Base-by-base conservation (phyloP, 2,329 filamentous ascomycete genomes). In the Sporothrix pseudoabietina region DNA sequence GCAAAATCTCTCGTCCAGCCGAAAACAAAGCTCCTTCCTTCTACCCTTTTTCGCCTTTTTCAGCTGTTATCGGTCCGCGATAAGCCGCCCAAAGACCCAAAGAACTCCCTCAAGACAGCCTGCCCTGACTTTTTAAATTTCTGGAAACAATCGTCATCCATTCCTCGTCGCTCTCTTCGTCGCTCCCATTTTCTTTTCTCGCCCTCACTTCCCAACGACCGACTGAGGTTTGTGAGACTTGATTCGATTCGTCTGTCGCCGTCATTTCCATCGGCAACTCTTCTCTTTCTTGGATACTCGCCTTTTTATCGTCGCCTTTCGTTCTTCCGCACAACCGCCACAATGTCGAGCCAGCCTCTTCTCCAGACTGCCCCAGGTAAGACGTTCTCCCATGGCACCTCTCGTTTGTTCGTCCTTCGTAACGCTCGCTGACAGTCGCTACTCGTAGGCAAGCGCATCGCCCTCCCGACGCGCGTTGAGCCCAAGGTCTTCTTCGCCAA, bases 401-500 rank as follows among this genome's bases (percentile, higher is more conserved):
- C 4, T n/a, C 71, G 74, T 61, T 69, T 49, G 69, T 44, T 41
- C 69, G 44, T 69, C 71, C 63, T 74, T 57, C 52, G 39, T 26
- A 7, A 71, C 6, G 3, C n/a, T 19, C 26, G 9, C 59, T 57
- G 30, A 73, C 69, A 26, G 39, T 39, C 49, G 7, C 35, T 39
- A 26, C 54, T 70, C 71, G 9, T 52, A 97, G 95, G 95, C 88
- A 99, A 99, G 86, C 94, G 95, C 81, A 98, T 99, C 82, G 95
- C 96, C 79, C 93, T 99, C 77, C 96, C 96, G 73, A 98, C 95
- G 75, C 94, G 96, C 78, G 95, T 99, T 83, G 96, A 99, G 84
- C 96, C 96, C 79, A 99, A 99, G 85, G 96, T 99, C 86, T 99
- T 98, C 90, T 99, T 99, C 87, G 96, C 96, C 84, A 99, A 99